Conservation (phyloP, 768 basidiomycete genomes). For the Postia placenta region DNA sequence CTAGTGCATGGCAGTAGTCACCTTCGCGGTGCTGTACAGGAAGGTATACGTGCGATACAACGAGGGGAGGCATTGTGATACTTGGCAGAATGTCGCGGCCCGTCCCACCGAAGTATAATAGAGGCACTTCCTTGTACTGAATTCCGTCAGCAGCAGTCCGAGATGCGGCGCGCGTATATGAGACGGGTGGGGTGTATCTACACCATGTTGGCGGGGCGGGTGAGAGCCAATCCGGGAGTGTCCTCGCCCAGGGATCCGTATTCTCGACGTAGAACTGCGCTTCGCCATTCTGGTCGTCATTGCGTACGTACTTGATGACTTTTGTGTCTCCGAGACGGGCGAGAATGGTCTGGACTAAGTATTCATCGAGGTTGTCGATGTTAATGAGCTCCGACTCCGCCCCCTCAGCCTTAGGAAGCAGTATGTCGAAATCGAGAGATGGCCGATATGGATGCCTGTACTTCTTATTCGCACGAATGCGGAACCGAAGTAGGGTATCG, state of each 20-base stretch:
- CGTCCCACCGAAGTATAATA: background rate
- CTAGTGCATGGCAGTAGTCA: background rate
- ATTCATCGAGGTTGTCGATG: background rate
- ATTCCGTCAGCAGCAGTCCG: background rate
- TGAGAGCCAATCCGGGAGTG: background rate
- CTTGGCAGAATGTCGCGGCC: background rate
- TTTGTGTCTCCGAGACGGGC: background rate
- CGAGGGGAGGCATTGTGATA: background rate
- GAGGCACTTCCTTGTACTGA: background rate
- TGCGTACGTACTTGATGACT: background rate
- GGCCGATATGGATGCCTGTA: background rate
- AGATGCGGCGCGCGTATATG: background rate
- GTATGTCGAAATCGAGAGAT: background rate
- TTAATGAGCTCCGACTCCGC: background rate
- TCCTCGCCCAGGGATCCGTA: background rate
- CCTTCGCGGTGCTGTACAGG: background rate
- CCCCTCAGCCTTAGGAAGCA: background rate
- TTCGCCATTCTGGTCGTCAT: background rate
- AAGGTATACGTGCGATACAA: background rate
- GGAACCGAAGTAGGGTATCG: background rate
- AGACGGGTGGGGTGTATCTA: background rate
- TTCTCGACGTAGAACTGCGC: background rate
- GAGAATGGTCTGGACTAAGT: background rate
- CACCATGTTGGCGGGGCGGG: background rate
- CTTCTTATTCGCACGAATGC: background rate